Base-by-base conservation (phyloP, 345 rosid species). In the Durio zibethinus region DNA sequence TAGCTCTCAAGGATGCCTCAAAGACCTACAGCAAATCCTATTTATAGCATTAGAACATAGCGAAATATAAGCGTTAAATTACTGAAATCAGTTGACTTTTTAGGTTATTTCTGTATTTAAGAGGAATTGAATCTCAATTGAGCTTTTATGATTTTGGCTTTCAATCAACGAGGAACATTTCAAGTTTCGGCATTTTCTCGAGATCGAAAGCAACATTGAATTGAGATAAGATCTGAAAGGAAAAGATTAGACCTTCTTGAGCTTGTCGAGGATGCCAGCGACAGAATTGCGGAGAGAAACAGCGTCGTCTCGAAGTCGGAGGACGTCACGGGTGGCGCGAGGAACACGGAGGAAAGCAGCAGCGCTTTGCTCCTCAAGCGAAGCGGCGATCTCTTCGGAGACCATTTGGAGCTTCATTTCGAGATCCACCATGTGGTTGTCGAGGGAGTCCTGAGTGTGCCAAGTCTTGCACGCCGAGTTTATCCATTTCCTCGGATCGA, bases 331-430 rank as follows among this genome's bases (percentile, higher is more conserved):
- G 0, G 97, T 87, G 76, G 97, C 97, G 21, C 98, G 97, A 6
- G 99, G 99, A 53, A 93, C 94, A 65, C 99, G 98, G 82, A 93
- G 94, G 80, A 96, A 90, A 31, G 97, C 86, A 9, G 92, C 78
- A 66, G 90, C 85, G 84, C 97, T 93, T 86, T 92, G 99, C 78
- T 96, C 99, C 87, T 96, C 95, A 36, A 96, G 97, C n/a, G 97
- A 90, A 59, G 92, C 89, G 42, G 95, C 89, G 83, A 96, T 96
- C 90, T 96, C 99, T 86, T 96, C 99, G 66, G 98, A 92, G 25
- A 89, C 86, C 87, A 93, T 96, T 89, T 96, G 99, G 52, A 96
- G 97, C 97, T 96, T 96, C 99, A 93, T 93, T 76, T 96, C 99
- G 79, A 96, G 93, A 90, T 96, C 99, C 80, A 92, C 91, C 68